Evolutionary conservation across 116 monocot genomes (phyloP), one percentile per base, ranked within the genome.

Genomic region (Phalaenopsis hybrid): DNA sequence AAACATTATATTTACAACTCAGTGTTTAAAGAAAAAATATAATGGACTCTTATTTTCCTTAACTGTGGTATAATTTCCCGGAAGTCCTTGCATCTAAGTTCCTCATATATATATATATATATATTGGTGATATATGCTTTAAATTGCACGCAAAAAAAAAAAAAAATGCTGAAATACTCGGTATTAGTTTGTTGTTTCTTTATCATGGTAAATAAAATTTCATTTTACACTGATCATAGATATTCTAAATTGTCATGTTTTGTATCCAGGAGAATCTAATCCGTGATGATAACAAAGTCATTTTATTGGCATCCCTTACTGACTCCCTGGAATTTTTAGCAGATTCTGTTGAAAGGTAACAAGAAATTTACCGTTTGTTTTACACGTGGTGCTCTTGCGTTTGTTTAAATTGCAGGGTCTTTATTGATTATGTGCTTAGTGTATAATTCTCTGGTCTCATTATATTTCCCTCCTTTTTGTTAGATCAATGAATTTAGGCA

Each of bases 301-400:
- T 99, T 74, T 86, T 99, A 68, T 84, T 99, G 85, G 99, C 99
- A 76, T 99, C 99, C 75, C 91, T 99, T 50, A 99, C 93, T 75
- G 99, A 99, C 84, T 99, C 99, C 52, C 91, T 99, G 86, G 99
- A 99, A 88, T 99, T 89, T 86, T 78, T 95, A 37, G 95, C 95
- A 68, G 93, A 93, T 87, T 95, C 99, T 44, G 91, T 99, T 77
- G 95, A 95, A 89, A 95, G 95, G 99, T 95, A 86, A 81, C 72
- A 75, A 75, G 44, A 13, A 50, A 45, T 33, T 79, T 44, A 74
- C 23, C 68, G 44, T 25, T 43, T 61, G 16, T 75, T 37, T 70
- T 37, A 5, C 34, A 72, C 28, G 16, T 65, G 61, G 23, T 67
- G 67, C 7, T 67, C 67, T 67, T 11, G 28, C 16, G 2, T 28